Evolutionary conservation across 169 alveolate genomes (phyloP).

Genomic region (Plasmodium reichenowi): DNA sequence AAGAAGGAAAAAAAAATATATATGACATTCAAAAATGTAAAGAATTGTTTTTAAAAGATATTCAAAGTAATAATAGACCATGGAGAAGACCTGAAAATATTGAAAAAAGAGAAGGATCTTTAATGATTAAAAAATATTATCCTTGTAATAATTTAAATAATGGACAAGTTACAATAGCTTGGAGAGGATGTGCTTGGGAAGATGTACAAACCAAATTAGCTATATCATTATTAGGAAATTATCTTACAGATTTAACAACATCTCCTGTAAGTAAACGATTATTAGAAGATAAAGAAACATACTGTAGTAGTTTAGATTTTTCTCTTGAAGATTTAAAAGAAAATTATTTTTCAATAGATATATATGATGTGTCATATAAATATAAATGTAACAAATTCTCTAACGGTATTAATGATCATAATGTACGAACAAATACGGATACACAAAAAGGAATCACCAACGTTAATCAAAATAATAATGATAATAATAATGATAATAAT

Average conservation of each 20-base stretch:
- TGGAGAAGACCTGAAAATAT: slow-evolving; percentile 78
- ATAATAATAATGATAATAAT: too few species aligned
- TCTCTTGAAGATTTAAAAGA: slow-evolving; percentile 76
- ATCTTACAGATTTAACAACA: slow-evolving; percentile 78
- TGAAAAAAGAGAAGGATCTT: slow-evolving; percentile 45
- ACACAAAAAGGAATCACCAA: neutral
- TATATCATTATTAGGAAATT: slow-evolving; percentile 80
- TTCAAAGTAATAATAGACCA: slow-evolving; percentile 27
- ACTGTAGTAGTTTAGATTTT: slow-evolving; percentile 80
- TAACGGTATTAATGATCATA: neutral
- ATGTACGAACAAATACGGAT: neutral
- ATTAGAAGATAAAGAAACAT: slow-evolving; percentile 79
- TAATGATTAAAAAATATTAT: slow-evolving; percentile 59
- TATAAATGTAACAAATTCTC: neutral
- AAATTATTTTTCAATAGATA: slow-evolving; percentile 64
- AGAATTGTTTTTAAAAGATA: slow-evolving; percentile 23
- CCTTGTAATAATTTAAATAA: slow-evolving; percentile 83
- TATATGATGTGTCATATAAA: slow-evolving; percentile 79
- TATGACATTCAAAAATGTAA: slow-evolving; percentile 17
- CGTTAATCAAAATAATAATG: too few species aligned
- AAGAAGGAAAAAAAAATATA: slow-evolving; percentile 6
- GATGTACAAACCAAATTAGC: slow-evolving; percentile 78
- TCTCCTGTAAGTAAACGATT: slow-evolving; percentile 82
- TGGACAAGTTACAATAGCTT: slow-evolving; percentile 79
- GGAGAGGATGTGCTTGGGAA: slow-evolving; percentile 85